Evolutionary conservation across 202 grass and related monocot genomes (phyloP).

Genomic region (Saccharum hybrid): DNA sequence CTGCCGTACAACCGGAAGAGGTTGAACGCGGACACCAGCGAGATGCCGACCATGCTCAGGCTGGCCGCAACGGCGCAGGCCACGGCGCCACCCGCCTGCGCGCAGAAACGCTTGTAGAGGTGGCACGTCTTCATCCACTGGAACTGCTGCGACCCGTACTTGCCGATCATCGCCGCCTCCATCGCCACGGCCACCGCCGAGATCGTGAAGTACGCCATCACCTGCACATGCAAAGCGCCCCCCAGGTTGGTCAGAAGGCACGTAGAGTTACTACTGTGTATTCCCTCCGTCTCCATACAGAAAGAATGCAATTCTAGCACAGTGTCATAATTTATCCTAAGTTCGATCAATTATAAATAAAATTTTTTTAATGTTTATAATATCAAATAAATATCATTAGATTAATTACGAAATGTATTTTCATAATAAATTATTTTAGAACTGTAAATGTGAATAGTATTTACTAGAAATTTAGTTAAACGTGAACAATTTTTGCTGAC

Average conservation of each 20-base stretch:
- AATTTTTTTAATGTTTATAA: too few species aligned
- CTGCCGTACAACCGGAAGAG: constrained; percentile 83
- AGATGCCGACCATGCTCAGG: constrained; percentile 53
- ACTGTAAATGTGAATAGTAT: too few species aligned
- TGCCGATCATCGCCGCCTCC: constrained; percentile 62
- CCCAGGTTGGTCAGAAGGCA: background rate
- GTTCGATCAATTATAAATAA: too few species aligned
- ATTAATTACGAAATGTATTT: too few species aligned
- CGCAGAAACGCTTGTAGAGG: constrained; percentile 77
- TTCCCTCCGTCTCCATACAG: too few species aligned
- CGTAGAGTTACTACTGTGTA: background rate
- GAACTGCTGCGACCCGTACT: constrained; percentile 74
- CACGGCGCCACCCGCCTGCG: constrained; percentile 57
- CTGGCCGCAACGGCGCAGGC: constrained; percentile 57
- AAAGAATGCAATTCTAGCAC: too few species aligned
- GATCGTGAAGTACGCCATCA: constrained; percentile 68
- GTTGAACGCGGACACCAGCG: constrained; percentile 83
- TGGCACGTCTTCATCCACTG: constrained; percentile 97
- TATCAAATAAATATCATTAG: too few species aligned
- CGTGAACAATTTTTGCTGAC: too few species aligned
- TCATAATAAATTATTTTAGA: too few species aligned
- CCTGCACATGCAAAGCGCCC: constrained; percentile 35
- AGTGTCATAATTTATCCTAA: too few species aligned
- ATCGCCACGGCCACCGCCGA: constrained; percentile 63
- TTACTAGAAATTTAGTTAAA: too few species aligned